Evolutionary conservation across 805 yeast genomes (phyloP), one percentile per base, ranked within the genome.

Genomic region (Kazachstania taianensis): DNA sequence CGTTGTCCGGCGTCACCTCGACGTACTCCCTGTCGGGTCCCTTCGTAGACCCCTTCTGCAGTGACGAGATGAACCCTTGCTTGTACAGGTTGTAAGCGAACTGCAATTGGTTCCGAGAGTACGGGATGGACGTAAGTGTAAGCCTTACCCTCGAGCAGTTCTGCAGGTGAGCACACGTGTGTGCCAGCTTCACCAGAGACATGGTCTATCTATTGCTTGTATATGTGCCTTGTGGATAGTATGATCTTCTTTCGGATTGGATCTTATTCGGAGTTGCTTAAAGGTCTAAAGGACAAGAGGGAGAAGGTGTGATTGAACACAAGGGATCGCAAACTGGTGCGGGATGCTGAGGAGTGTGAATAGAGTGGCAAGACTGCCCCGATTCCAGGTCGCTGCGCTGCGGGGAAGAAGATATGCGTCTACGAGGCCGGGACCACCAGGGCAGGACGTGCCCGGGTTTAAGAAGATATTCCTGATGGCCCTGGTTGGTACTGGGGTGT

Each of bases 101-200:
- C 50, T 81, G 85, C 37, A 92, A 67, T 57, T 89, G 94, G 48
- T 85, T 65, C 48, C 80, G 77, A 10, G 87, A 73, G 65, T 78
- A 81, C 18, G 95, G 96, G 14, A 92, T 71, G 14, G 85, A 72
- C 0, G 96, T 84, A 40, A 79, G 57, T 8, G 89, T 70, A 30
- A 76, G 63, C 51, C 75, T 74, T 33, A 83, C 89, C 57, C 80
- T 72, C 12, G 83, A 70, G 48, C 89, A 84, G 62, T 92, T 92
- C 59, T 85, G 94, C 43, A 92, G 57, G 55, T 89, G 97, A 16
- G 94, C 77, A 54, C 95, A 83, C 29, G 81, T 69, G 63, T 85
- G 73, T 10, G 89, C 92, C 42, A 92, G 69, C 45, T 78, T 80
- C 33, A 81, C 94, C 37, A 87, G 68, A 22, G 96, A 86, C 96